A percentile compares a stretch with the other conserved stretches of the same genome.
Evolutionary conservation across 306 rosid genomes (phyloP).

Genomic region (Nissolia schottii): DNA sequence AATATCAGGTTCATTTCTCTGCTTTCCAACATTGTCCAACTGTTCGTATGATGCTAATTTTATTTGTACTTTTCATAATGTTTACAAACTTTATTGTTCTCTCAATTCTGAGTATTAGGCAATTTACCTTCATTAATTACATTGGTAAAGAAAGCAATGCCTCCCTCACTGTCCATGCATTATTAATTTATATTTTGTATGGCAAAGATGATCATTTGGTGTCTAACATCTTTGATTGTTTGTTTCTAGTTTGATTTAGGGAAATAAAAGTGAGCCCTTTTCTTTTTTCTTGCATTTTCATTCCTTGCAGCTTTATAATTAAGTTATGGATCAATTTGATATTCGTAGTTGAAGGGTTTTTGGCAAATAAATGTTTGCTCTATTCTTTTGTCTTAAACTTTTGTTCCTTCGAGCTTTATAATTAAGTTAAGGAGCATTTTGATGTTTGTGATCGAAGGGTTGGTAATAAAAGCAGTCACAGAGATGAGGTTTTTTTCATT

Average conservation of each 20-base stretch:
- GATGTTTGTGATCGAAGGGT: neutral
- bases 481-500: neutral
- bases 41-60: neutral
- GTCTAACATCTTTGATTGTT: neutral
- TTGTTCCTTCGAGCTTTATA: neutral
- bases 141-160: neutral
- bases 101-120: neutral
- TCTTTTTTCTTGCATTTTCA: neutral
- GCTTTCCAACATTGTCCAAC: neutral
- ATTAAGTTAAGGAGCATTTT: neutral
- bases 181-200: neutral
- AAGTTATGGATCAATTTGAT: neutral
- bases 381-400: neutral
- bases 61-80: neutral
- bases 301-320: neutral
- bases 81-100: neutral
- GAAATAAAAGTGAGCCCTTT: neutral
- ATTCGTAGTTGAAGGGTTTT: neutral
- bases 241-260: neutral
- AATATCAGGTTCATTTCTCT: constrained; percentile 66
- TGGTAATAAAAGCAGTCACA: neutral
- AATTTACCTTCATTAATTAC: neutral
- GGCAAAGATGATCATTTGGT: neutral
- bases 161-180: neutral
- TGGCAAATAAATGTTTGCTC: too few species aligned